Base-by-base conservation (phyloP, 78 protist genomes). In the Ministeria vibrans region DNA sequence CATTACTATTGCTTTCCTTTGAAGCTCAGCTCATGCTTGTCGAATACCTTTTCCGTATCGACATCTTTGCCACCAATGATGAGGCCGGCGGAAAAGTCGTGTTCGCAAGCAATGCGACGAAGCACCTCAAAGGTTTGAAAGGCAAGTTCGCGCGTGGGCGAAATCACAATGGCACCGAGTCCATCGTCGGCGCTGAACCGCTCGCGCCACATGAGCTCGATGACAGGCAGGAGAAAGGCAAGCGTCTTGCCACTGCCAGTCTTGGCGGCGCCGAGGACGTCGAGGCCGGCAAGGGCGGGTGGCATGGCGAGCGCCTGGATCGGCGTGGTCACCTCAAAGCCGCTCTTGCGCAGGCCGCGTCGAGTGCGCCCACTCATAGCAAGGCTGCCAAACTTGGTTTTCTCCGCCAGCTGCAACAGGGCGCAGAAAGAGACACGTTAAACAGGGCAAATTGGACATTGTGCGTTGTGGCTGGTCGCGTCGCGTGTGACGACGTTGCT, bases 101-200 rank as follows among this genome's bases (percentile, higher is more conserved):
- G 99, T 28, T 23, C 0, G 42, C 2, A 0, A 13, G 96, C 98
- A 34, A 92, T 68, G 39, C 27, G 43, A 27, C 81, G 51, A 34
- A 94, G 80, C 51, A 93, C 98, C 28, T 96, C 94, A 75, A 94
- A 98, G 32, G 93, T 96, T 83, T 98, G 99, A n/a, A 90, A 41
- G 2, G 39, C 88, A 0, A 98, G 92, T 75, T 98, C 99, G 34
- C 99, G 78, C 11, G 99, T 95, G 25, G 99, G 99, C 32, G 99
- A 61, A 23, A 99, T 59, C 30, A 97, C 66, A 15, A 98, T 62
- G 1, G 92, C 99, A 4, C 99, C 99, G 6, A 97, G 41, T 3
- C 98, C 97, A 43, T 91, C 95, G 5, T 45, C 13, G 13, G 7
- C 28, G 13, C 78, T 34, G 97, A 97, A 97, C 28, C 68, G 69